Percentiles rank a stretch among this genome's conserved stretches.
Evolutionary conservation across 306 rosid genomes (phyloP).

Genomic region (Carpinus viminea): DNA sequence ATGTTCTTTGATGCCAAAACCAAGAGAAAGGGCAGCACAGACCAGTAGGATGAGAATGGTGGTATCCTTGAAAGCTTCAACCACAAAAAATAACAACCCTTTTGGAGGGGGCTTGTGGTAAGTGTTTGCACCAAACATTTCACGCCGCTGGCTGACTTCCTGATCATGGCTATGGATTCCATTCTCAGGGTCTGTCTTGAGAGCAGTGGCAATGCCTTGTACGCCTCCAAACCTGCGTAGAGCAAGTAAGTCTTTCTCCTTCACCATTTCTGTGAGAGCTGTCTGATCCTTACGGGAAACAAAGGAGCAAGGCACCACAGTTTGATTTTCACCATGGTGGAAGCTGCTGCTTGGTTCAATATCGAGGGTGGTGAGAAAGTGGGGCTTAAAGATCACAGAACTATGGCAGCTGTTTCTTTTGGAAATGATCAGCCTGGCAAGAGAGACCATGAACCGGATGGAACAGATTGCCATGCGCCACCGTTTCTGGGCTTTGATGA

Average conservation of each 20-base stretch:
- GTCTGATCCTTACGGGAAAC: conserved; percentile 8
- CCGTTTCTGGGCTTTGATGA: conserved; percentile 38
- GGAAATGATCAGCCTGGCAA: conserved; percentile 41
- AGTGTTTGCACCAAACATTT: conserved; percentile 64
- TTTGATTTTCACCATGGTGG: neutral
- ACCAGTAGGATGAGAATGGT: conserved; percentile 68
- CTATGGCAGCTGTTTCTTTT: conserved; percentile 25
- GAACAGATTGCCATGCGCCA: conserved; percentile 74
- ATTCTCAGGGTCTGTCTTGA: conserved; percentile 38
- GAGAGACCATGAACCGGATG: conserved; percentile 48
- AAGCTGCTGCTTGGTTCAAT: conserved; percentile 28
- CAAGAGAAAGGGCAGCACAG: conserved; percentile 80
- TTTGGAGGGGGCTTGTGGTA: conserved; percentile 67
- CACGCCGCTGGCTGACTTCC: conserved; percentile 35
- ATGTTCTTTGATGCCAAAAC: conserved; percentile 75
- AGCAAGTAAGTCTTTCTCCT: conserved; percentile 40
- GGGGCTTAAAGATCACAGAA: conserved; percentile 29
- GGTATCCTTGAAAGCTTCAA: conserved; percentile 75
- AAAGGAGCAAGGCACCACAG: neutral
- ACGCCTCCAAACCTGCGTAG: conserved; percentile 44
- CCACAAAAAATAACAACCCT: conserved; percentile 53
- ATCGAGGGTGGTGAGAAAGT: conserved; percentile 25
- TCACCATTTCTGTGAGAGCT: conserved; percentile 45
- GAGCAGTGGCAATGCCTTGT: conserved; percentile 40
- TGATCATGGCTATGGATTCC: conserved; percentile 47